phyloP scores from a whole-genome alignment of 306 rosid species.

The Rosa persica region DNA sequence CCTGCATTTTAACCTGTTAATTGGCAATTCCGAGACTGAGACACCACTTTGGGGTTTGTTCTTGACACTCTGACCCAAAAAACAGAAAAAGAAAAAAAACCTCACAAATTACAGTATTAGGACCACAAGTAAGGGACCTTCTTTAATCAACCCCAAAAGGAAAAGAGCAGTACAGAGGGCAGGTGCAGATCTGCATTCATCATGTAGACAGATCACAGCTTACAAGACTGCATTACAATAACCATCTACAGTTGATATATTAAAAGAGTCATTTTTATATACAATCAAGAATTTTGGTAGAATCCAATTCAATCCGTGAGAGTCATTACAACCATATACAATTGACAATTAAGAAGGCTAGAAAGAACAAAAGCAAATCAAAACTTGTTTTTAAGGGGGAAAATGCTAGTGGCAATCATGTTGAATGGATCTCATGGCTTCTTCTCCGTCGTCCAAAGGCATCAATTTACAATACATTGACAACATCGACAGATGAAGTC shows the following conservation, averaged over 20 bases:
- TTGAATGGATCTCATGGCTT: constrained; percentile 24
- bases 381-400: constrained; percentile 1
- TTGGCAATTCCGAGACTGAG: background rate
- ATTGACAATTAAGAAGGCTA: constrained; percentile 4
- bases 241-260: background rate
- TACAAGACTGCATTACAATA: background rate
- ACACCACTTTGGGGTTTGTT: background rate
- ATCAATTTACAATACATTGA: constrained; percentile 30
- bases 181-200: background rate
- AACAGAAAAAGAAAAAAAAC: background rate
- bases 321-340: constrained; percentile 31
- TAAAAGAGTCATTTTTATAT: background rate
- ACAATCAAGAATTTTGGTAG: constrained; percentile 25
- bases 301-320: constrained; percentile 17
- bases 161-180: background rate
- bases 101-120: background rate
- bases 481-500: constrained; percentile 39
- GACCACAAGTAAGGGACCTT: constrained; percentile 1
- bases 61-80: background rate
- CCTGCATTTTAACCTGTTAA: background rate
- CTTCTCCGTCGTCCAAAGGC: constrained; percentile 19
- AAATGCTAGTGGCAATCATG: constrained; percentile 31
- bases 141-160: background rate
- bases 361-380: constrained; percentile 4
- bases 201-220: background rate